Evolutionary conservation across 2,329 filamentous ascomycete genomes (phyloP).

Genomic region (Nigrograna mackinnonii): DNA sequence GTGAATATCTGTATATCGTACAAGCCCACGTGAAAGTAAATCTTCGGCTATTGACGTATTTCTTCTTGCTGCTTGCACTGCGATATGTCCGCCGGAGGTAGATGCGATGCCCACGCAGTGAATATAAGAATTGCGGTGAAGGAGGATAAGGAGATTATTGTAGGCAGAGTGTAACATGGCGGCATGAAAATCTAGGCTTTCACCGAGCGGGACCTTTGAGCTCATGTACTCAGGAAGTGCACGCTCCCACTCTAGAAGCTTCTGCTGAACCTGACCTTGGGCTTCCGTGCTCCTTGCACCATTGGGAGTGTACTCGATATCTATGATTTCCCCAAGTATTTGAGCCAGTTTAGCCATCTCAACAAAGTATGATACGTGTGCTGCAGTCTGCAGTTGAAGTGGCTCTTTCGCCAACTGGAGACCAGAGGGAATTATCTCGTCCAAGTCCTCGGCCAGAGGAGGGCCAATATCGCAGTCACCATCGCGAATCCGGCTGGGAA

Average conservation of each 20-base stretch:
- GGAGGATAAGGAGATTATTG: slow-evolving; percentile 52
- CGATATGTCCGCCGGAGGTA: slow-evolving; percentile 41
- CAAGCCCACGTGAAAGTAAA: slow-evolving; percentile 47
- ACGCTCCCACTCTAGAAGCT: background rate
- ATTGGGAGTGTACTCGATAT: background rate
- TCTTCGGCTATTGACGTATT: slow-evolving; percentile 54
- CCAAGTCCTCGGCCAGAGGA: slow-evolving; percentile 42
- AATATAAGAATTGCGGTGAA: slow-evolving; percentile 50
- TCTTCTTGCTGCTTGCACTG: slow-evolving; percentile 50
- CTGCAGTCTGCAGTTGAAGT: background rate
- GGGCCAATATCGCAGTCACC: slow-evolving; percentile 53
- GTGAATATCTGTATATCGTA: slow-evolving; percentile 51
- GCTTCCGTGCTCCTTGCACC: background rate
- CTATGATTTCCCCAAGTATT: background rate
- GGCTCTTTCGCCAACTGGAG: slow-evolving; percentile 6
- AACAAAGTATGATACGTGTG: too few species aligned
- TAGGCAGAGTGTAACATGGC: slow-evolving; percentile 49
- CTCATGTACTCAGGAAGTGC: slow-evolving; percentile 26
- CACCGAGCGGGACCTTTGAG: slow-evolving; percentile 31
- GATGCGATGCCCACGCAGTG: too few species aligned
- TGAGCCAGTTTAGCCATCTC: background rate
- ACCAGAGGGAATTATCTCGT: slow-evolving; percentile 29
- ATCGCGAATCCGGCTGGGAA: slow-evolving; percentile 53
- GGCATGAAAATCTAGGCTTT: slow-evolving; percentile 42
- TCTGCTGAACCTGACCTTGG: background rate